Evolutionary conservation across 495 filamentous ascomycete genomes (phyloP).

Genomic region (Saxophila tyrrhenica): DNA sequence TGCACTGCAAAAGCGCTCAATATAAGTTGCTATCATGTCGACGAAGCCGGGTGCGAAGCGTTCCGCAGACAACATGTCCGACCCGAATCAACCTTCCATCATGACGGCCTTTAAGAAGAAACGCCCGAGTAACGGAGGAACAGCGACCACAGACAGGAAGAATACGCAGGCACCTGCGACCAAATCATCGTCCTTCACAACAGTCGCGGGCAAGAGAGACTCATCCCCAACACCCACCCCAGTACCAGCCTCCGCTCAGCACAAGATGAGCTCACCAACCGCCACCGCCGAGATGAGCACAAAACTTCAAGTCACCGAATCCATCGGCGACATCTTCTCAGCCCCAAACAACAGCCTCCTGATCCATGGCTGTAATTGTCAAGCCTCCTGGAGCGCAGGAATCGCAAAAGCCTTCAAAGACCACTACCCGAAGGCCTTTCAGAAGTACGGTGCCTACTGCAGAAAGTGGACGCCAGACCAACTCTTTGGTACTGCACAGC

Average conservation of each 20-base stretch:
- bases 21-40: too few species aligned
- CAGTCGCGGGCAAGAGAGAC: too few species aligned
- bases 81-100: not conserved
- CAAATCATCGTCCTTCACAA: not conserved
- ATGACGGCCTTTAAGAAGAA: not conserved
- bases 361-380: conserved; percentile 34
- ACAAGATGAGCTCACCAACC: not conserved
- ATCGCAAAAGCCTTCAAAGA: conserved; percentile 29
- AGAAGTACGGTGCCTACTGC: conserved; percentile 25
- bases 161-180: not conserved
- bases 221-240: too few species aligned
- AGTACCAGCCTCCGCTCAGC: not conserved
- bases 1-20: too few species aligned
- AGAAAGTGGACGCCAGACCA: conserved; percentile 4
- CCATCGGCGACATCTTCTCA: conserved; percentile 30
- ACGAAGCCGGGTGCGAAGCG: too few species aligned
- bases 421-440: conserved; percentile 28
- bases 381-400: conserved; percentile 27
- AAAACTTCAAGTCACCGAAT: conserved; percentile 8
- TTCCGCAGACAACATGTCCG: not conserved
- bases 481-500: conserved; percentile 23
- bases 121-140: not conserved
- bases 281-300: not conserved
- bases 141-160: not conserved
- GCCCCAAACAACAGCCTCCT: conserved; percentile 25